Percentiles rank a stretch among this genome's conserved stretches.
phyloP scores from a whole-genome alignment of 768 basidiomycete species.

The Boletus pseudo-olivaceus region DNA sequence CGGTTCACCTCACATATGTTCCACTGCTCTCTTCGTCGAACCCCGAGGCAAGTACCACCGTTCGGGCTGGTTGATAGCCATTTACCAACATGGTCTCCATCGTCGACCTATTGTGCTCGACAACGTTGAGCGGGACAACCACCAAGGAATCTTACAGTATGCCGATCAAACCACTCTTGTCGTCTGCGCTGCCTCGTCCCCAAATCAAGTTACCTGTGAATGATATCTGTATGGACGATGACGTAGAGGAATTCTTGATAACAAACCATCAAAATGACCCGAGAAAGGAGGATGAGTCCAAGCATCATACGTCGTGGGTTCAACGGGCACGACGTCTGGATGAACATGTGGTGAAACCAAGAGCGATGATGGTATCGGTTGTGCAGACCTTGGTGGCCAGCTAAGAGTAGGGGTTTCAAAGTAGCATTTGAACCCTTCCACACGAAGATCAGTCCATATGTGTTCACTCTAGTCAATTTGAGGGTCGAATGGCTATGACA shows the following conservation, averaged over 20 bases:
- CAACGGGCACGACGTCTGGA: slow-evolving; percentile 67
- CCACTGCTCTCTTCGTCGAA: slow-evolving; percentile 76
- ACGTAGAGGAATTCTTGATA: neutral
- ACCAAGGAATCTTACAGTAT: slow-evolving; percentile 42
- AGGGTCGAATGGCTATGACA: slow-evolving; percentile 44
- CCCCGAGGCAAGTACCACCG: slow-evolving; percentile 60
- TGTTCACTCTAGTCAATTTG: slow-evolving; percentile 55
- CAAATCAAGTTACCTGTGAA: slow-evolving; percentile 38
- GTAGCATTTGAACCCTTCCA: slow-evolving; percentile 50
- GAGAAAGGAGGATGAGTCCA: slow-evolving; percentile 66
- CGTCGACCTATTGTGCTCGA: slow-evolving; percentile 36
- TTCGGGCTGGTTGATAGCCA: slow-evolving; percentile 62
- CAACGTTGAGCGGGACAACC: neutral
- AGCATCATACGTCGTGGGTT: slow-evolving; percentile 47
- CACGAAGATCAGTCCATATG: slow-evolving; percentile 54
- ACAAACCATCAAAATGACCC: slow-evolving; percentile 53
- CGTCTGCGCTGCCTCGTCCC: slow-evolving; percentile 50
- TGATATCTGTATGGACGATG: neutral
- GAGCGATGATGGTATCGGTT: neutral
- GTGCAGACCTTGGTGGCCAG: slow-evolving; percentile 50
- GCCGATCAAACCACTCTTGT: slow-evolving; percentile 70
- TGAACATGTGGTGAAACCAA: neutral
- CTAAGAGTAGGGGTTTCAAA: slow-evolving; percentile 55
- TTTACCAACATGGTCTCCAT: slow-evolving; percentile 63
- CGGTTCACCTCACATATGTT: slow-evolving; percentile 32